Conservation (phyloP, 305 asterid genomes). For the Fraxinus greggii region DNA sequence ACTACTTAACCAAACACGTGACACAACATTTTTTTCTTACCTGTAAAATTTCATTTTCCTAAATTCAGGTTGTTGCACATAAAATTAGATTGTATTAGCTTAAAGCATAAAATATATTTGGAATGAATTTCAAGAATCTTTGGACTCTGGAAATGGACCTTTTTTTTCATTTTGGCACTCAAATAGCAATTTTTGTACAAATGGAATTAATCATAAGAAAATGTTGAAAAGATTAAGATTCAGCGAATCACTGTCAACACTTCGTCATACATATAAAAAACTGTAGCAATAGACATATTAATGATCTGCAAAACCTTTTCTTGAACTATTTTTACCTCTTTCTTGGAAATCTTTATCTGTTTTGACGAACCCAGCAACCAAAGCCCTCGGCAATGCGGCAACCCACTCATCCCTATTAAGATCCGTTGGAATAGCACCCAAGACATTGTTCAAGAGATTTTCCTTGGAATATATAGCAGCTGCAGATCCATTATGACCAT, state of each 20-base stretch:
- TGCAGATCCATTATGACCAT: slow-evolving; percentile 96
- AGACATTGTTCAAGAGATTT: slow-evolving; percentile 73
- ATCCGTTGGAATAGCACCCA: slow-evolving; percentile 78
- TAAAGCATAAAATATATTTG: background rate
- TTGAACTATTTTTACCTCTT: slow-evolving; percentile 49
- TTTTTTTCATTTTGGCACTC: background rate
- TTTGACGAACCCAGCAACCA: slow-evolving; percentile 92
- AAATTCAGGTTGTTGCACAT: background rate
- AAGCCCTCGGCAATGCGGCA: slow-evolving; percentile 84
- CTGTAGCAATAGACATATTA: background rate
- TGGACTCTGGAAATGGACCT: background rate
- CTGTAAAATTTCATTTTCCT: background rate
- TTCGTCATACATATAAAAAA: background rate
- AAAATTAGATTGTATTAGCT: background rate
- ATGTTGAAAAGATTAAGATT: slow-evolving; percentile 10
- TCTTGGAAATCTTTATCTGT: slow-evolving; percentile 95
- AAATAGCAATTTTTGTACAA: background rate
- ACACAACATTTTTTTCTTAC: background rate
- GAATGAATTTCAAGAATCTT: background rate
- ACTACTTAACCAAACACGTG: background rate
- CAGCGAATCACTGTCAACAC: background rate
- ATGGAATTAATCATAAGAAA: background rate
- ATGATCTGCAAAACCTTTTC: background rate
- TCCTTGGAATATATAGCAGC: slow-evolving; percentile 93
- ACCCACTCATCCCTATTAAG: slow-evolving; percentile 89